Base-by-base conservation (phyloP, 2,329 filamentous ascomycete genomes). In the Aspergillus brunneoviolaceus region DNA sequence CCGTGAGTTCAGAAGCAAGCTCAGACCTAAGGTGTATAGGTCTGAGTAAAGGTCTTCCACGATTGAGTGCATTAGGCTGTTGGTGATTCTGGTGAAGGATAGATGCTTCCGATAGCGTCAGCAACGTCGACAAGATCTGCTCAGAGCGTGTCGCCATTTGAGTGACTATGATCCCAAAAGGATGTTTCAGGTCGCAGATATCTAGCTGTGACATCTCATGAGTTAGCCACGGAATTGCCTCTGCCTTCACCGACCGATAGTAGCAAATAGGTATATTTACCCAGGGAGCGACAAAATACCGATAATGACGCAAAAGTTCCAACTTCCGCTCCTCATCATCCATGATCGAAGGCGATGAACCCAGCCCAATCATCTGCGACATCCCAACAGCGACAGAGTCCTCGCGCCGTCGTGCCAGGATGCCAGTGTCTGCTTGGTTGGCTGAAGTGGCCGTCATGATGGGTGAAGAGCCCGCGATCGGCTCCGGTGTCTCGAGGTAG, bases 201-300 rank as follows among this genome's bases (percentile, higher is more conserved):
- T 81, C 79, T 25, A 81, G 27, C 27, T 70, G 79, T 80, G 35
- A 4, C 1, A 9, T 35, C 5, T 35, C 29, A 10, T 45, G 5
- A 52, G 7, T 39, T 19, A 27, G 23, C 42, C 16, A 27, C 10
- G 42, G 25, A 23, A 25, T 21, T 21, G 7, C 5, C 11, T 39
- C 10, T n/a, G 19, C 19, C n/a, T n/a, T 19, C 19, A 16, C 9
- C 7, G 21, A n/a, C 3, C 2, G 16, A 35, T 9, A 35, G 31
- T 4, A 19, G 19, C 23, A 51, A 31, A 25, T 56, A 5, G 31
- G 16, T 31, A 2, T 29, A 69, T 74, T 55, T 69, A 81, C 79
- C 79, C 79, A 81, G 21, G 78, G 76, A 5, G 79, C 78, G 33
- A 81, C 71, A 47, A 79, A 72, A 55, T 81, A 81, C 49, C 77